Evolutionary conservation across 176 grass and related monocot species (phyloP).

Genomic region (Alopecurus myosuroides): DNA sequence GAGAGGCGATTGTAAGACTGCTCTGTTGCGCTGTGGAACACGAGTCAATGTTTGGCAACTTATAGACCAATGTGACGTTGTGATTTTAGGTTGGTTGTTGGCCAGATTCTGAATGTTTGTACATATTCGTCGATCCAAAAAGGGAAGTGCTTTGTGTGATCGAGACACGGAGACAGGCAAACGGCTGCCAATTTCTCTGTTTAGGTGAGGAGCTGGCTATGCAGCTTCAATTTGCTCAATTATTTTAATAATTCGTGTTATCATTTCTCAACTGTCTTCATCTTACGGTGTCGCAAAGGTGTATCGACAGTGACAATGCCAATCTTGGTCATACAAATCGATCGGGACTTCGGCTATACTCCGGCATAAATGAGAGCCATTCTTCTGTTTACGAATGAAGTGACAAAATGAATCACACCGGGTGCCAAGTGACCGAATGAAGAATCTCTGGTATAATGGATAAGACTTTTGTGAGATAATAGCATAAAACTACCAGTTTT

Average conservation of each 20-base stretch:
- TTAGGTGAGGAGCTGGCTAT: neutral
- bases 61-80: neutral
- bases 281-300: neutral
- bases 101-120: neutral
- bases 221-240: conserved; percentile 1
- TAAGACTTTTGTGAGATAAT: too few species aligned
- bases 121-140: neutral
- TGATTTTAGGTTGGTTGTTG: neutral
- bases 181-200: neutral
- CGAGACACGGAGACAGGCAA: neutral
- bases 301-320: neutral
- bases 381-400: too few species aligned
- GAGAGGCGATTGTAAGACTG: neutral
- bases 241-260: neutral
- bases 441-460: too few species aligned
- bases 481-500: too few species aligned
- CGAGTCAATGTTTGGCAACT: neutral
- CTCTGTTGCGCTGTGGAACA: neutral
- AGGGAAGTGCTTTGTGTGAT: neutral
- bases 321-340: too few species aligned
- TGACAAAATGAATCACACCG: too few species aligned
- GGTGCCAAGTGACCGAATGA: too few species aligned
- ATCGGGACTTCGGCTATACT: too few species aligned
- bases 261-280: neutral
- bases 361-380: too few species aligned